Conservation (phyloP, 257 asterid species). For the Salvia hispanica region DNA sequence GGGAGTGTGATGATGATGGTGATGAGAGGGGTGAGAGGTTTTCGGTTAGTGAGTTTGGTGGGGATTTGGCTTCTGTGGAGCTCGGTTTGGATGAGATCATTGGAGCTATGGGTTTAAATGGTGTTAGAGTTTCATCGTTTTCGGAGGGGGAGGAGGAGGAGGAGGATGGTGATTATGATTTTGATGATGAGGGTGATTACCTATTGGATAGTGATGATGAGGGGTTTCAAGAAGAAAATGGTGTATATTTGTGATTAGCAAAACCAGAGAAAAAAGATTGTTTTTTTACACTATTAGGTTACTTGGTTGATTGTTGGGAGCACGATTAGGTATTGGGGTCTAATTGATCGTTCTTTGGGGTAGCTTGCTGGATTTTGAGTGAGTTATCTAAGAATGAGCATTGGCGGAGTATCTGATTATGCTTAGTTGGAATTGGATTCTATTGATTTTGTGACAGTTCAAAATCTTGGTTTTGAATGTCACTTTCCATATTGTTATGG, state of each 20-base stretch:
- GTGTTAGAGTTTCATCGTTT: constrained; percentile 57
- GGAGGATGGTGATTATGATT: constrained; percentile 37
- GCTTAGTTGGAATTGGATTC: too few species aligned
- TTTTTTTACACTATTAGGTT: background rate
- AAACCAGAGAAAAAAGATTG: background rate
- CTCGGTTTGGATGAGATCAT: constrained; percentile 51
- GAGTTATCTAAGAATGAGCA: background rate
- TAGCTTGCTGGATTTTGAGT: constrained; percentile 9
- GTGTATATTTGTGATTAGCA: constrained; percentile 29
- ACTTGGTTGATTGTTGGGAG: constrained; percentile 11
- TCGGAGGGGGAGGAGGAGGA: constrained; percentile 76
- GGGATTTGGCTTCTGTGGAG: constrained; percentile 40
- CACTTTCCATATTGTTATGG: background rate
- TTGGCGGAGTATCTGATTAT: background rate
- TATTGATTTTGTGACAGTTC: background rate
- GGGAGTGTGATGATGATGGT: constrained; percentile 39
- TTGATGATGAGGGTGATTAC: constrained; percentile 47
- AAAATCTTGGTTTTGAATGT: background rate
- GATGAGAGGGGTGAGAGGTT: constrained; percentile 40
- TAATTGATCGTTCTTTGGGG: background rate
- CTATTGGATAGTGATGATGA: constrained; percentile 56
- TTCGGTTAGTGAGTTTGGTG: constrained; percentile 68
- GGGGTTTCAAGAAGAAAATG: constrained; percentile 33
- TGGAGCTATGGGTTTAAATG: constrained; percentile 39
- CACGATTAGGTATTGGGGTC: background rate